Conservation (phyloP, 2,329 filamentous ascomycete species). For the Cadophora sp. region DNA sequence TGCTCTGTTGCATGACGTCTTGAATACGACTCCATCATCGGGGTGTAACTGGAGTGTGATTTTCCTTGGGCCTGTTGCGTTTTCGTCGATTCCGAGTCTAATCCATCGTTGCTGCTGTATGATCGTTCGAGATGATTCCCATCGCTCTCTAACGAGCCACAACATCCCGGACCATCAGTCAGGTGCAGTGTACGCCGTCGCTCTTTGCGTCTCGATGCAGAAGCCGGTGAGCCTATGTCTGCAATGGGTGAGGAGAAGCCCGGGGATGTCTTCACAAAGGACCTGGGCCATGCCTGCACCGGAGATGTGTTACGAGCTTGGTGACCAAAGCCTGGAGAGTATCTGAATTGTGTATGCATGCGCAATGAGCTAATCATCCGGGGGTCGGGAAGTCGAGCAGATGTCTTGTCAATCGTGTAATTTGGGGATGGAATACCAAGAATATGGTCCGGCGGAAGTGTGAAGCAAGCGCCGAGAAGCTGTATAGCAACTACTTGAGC, state of each 20-base stretch:
- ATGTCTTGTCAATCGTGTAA: conserved; percentile 22
- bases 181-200: conserved; percentile 23
- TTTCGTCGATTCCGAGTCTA: conserved; percentile 6
- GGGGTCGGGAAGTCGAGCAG: conserved; percentile 32
- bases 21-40: background rate
- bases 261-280: conserved; percentile 32
- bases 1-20: no score
- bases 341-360: conserved; percentile 45
- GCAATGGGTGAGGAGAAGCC: conserved; percentile 25
- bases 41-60: background rate
- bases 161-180: conserved; percentile 28
- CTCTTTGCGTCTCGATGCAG: conserved; percentile 21
- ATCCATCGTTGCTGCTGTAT: background rate
- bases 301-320: conserved; percentile 43
- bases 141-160: conserved; percentile 9
- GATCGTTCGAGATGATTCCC: conserved; percentile 1
- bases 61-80: background rate
- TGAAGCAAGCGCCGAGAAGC: conserved; percentile 44
- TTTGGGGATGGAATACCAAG: conserved; percentile 25
- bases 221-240: conserved; percentile 21
- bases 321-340: conserved; percentile 44
- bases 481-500: conserved; percentile 44
- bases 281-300: conserved; percentile 35
- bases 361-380: conserved; percentile 44
- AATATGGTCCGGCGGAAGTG: conserved; percentile 39